These are phyloP conservation scores for Diutina scorzettiae DNA, from an alignment of 1,139 yeast genomes.

Conservation along the genomic window DNA sequence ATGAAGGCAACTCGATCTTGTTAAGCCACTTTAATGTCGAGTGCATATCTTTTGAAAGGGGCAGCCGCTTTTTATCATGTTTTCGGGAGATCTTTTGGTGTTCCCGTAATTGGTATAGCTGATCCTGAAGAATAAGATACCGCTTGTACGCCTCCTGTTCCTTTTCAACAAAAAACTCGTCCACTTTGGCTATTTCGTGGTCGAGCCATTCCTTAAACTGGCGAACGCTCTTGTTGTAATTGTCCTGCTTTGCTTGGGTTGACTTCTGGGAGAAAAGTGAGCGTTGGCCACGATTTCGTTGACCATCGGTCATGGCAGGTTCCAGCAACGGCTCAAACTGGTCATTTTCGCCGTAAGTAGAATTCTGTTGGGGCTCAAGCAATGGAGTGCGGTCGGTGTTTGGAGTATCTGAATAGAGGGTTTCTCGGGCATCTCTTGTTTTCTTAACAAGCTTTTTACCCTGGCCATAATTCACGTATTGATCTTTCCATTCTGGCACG, in stretches of 20 bases:
- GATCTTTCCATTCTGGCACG: conserved; percentile 82
- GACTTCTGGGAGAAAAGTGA: too few species aligned
- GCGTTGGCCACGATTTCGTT: not conserved
- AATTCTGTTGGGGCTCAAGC: conserved; percentile 11
- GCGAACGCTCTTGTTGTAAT: conserved; percentile 19
- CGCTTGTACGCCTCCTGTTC: conserved; percentile 53
- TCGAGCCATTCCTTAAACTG: conserved; percentile 56
- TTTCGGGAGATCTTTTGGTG: conserved; percentile 24
- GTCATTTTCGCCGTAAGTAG: not conserved
- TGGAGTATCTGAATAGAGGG: conserved; percentile 6
- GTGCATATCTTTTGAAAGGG: not conserved
- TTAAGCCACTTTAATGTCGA: conserved; percentile 5
- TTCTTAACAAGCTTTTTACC: conserved; percentile 30
- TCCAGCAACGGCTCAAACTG: not conserved
- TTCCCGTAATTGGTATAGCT: conserved; percentile 48
- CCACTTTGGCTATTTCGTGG: conserved; percentile 44
- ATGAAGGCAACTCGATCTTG: conserved; percentile 41
- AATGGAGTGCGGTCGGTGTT: conserved; percentile 20
- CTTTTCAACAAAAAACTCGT: conserved; percentile 43
- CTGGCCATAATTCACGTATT: conserved; percentile 63
- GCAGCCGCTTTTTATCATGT: not conserved
- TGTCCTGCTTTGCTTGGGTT: conserved; percentile 12
- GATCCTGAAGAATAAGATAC: conserved; percentile 53
- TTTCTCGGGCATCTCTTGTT: conserved; percentile 10
- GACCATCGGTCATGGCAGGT: conserved; percentile 6